Evolutionary conservation across 2,329 filamentous ascomycete genomes (phyloP), one percentile per base, ranked within the genome.

Genomic region (Endocalyx cinctus): DNA sequence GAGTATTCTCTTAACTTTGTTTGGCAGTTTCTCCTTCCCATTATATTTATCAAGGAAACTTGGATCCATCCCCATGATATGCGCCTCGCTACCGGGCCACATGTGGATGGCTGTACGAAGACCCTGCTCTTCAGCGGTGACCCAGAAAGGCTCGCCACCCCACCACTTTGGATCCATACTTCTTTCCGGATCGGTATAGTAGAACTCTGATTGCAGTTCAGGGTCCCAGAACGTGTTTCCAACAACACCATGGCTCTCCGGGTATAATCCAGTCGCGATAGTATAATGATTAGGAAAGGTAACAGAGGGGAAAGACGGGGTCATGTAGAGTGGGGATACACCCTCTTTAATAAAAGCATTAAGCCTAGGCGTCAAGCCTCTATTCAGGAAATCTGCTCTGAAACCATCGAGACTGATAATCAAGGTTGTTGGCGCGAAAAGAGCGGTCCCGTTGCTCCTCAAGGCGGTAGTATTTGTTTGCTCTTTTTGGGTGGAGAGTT

Each of bases 201-300:
- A 87, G 63, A 98, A 98, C 45, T 94, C 83, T 39, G 84, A 80
- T 49, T 83, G 43, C 10, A 88, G 56, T 0, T 69, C 66, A 0
- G 87, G 85, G 51, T 97, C 92, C 85, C 86, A 98, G 57, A 98
- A 98, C 1, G 79, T 85, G 55, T 98, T 98, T 5, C 88, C 86
- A 1, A 98, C 89, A 4, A 98, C 72, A 0, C 92, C 92, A 54
- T 98, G 92, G 37, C 82, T 82, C 61, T 97, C 90, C 0, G 92
- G 92, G 48, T 97, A 88, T 17, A 97, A 63, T 0, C 92, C 92
- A 1, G 92, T 97, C 1, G 87, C 87, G 23, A 97, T 69, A 0
- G 90, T 96, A 59, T 90, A 96, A 59, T 97, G 92, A 50, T 97
- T 90, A 7, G 92, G 92, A 50, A 98, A 98, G 0, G 92, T 98